Conservation (phyloP, 352 stramenopile species). For the Pythium plurisporium region DNA sequence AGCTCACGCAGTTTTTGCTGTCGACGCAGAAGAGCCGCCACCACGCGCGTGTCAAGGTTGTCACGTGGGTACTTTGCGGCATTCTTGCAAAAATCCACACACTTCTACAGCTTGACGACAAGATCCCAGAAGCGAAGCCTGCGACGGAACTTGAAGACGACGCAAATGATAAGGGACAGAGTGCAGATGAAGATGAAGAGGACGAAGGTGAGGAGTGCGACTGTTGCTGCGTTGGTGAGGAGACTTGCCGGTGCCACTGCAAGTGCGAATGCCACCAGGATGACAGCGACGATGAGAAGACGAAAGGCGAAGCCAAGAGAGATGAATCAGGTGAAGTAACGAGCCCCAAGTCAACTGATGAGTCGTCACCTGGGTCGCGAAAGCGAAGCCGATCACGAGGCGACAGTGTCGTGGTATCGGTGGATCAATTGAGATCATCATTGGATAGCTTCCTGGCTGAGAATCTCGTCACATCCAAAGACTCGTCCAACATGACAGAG, state of each 20-base stretch:
- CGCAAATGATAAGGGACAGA: slow-evolving; percentile 14
- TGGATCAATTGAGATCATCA: slow-evolving; percentile 1
- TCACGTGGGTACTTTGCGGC: slow-evolving; percentile 83
- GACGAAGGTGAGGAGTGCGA: slow-evolving; percentile 48
- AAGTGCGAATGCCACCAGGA: slow-evolving; percentile 74
- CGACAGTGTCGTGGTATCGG: slow-evolving; percentile 4
- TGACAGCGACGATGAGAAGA: slow-evolving; percentile 50
- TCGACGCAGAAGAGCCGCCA: slow-evolving; percentile 72
- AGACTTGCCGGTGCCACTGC: slow-evolving; percentile 37
- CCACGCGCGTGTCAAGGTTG: slow-evolving; percentile 76
- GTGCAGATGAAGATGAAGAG: slow-evolving; percentile 9
- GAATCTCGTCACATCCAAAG: not conserved
- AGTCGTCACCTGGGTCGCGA: slow-evolving; percentile 7
- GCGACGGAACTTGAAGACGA: slow-evolving; percentile 2
- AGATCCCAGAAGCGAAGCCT: slow-evolving; percentile 36
- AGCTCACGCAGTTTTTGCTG: slow-evolving; percentile 70
- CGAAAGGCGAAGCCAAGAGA: slow-evolving; percentile 1
- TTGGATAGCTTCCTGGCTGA: slow-evolving; percentile 6
- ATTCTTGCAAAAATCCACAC: slow-evolving; percentile 84
- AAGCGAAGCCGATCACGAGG: slow-evolving; percentile 16
- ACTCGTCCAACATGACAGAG: not conserved
- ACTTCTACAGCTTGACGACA: slow-evolving; percentile 66
- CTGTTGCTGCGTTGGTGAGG: slow-evolving; percentile 38
- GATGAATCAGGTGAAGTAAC: too few relatives aligned
- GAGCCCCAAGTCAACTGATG: not conserved